Conservation (phyloP, 345 rosid species). For the Eucalyptus sp. region DNA sequence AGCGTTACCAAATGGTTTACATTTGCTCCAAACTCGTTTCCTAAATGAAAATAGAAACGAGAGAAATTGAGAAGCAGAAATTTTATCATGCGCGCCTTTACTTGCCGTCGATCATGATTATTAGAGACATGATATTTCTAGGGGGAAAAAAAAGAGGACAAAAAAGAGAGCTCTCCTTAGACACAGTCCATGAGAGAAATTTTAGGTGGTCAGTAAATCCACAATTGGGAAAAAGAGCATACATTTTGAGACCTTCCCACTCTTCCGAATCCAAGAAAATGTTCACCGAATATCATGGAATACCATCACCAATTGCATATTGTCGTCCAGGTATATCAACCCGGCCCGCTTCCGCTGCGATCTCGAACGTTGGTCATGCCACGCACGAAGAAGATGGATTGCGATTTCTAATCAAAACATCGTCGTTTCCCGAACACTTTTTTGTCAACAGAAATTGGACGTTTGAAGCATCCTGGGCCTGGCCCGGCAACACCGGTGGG, state of each 20-base stretch:
- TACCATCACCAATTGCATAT: not conserved
- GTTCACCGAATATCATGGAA: not conserved
- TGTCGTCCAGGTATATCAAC: not conserved
- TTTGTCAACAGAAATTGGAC: not conserved
- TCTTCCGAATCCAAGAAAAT: not conserved
- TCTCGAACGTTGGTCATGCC: not conserved
- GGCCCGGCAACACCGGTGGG: not conserved
- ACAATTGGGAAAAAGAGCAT: not conserved
- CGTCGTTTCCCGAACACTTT: not conserved
- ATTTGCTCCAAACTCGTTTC: too few relatives aligned
- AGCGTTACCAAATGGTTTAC: too few relatives aligned
- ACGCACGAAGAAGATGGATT: not conserved
- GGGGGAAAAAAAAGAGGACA: not conserved
- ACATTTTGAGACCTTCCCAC: not conserved
- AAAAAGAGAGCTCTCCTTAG: not conserved
- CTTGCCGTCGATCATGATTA: fast-evolving
- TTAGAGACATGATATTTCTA: too few relatives aligned
- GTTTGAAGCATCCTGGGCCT: not conserved
- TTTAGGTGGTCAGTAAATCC: not conserved
- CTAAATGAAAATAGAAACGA: too few relatives aligned
- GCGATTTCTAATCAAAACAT: not conserved
- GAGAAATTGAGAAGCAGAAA: too few relatives aligned
- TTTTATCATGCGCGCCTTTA: fast-evolving
- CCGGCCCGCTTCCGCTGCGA: not conserved
- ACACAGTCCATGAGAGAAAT: not conserved